Evolutionary conservation across 768 basidiomycete species (phyloP), one percentile per base, ranked within the genome.

Genomic region (Termitomyces titanicus): DNA sequence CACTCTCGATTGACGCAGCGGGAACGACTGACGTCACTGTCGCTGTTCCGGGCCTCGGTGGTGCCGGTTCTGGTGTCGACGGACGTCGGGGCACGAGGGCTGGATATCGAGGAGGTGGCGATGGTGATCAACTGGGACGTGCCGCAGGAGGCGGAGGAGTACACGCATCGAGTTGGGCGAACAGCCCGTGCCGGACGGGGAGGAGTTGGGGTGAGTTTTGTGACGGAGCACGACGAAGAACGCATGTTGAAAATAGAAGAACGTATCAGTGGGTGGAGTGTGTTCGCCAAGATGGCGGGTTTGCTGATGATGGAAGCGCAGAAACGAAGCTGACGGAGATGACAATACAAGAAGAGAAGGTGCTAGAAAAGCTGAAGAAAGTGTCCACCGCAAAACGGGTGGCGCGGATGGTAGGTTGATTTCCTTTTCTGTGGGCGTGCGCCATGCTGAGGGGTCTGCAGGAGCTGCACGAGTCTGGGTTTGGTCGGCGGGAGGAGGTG

Each of bases 121-220:
- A 84, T 98, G 76, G 93, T 99, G 18, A 79, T 99, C 54, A 98
- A 99, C 61, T 99, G 95, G 94, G 96, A 99, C 69, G 75, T 98
- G 59, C 97, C 97, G 13, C 77, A 80, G 12, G 86, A 88, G 66
- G 80, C 92, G 5, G 96, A 96, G 69, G 95, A 96, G 68, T 99
- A 99, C 66, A 90, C 93, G 1, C 97, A 99, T 74, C 83, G 97
- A 20, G 97, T 99, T 1, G 94, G 94, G 42, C 74, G 94, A 65
- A 98, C 94, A 22, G 94, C 94, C 29, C 85, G 94, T 63, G 90
- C 88, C 11, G 97, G 97, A 6, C 80, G 84, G 63, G 90, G 88
- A 3, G 97, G 97, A 64, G 74, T 94, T 47, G 93, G 93, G 0
- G 79, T 98, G 27, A 98, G 94, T 64, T 92, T 98, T 66, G 90